Conservation (phyloP, 1,284 basidiomycete genomes). For the Trichosporon asahii region DNA sequence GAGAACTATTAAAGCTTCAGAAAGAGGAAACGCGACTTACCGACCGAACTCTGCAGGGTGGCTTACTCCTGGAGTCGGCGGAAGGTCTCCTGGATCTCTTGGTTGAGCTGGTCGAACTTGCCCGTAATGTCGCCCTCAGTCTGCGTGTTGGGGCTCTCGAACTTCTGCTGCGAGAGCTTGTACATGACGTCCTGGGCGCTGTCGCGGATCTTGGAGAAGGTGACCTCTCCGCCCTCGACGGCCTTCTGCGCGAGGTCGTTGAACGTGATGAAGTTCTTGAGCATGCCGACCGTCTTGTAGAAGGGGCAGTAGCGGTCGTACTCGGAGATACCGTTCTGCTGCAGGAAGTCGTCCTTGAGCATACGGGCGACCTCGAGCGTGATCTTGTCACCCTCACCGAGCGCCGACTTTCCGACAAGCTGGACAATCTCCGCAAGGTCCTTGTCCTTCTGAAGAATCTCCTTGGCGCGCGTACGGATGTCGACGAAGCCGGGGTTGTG, state of each 20-base stretch:
- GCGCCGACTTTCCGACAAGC: slow-evolving; percentile 94
- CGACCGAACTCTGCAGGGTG: neutral
- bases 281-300: slow-evolving; percentile 96
- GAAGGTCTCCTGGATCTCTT: slow-evolving; percentile 86
- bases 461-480: slow-evolving; percentile 85
- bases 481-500: slow-evolving; percentile 90
- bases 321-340: slow-evolving; percentile 98
- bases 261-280: slow-evolving; percentile 93
- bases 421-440: slow-evolving; percentile 99
- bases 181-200: slow-evolving; percentile 82
- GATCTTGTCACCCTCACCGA: slow-evolving; percentile 98
- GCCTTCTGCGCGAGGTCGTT: slow-evolving; percentile 80
- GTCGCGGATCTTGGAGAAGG: slow-evolving; percentile 91
- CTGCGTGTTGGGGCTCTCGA: slow-evolving; percentile 73
- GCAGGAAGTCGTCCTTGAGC: slow-evolving; percentile 95
- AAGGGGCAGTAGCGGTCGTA: slow-evolving; percentile 97
- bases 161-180: slow-evolving; percentile 97
- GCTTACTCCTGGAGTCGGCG: slow-evolving; percentile 71
- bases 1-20: neutral
- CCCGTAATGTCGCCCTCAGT: slow-evolving; percentile 73
- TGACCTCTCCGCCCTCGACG: slow-evolving; percentile 69
- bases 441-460: slow-evolving; percentile 97
- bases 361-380: slow-evolving; percentile 95
- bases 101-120: slow-evolving; percentile 73
- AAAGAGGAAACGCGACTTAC: neutral